Conservation (phyloP, 768 basidiomycete species). For the Amanita pallidorosea region DNA sequence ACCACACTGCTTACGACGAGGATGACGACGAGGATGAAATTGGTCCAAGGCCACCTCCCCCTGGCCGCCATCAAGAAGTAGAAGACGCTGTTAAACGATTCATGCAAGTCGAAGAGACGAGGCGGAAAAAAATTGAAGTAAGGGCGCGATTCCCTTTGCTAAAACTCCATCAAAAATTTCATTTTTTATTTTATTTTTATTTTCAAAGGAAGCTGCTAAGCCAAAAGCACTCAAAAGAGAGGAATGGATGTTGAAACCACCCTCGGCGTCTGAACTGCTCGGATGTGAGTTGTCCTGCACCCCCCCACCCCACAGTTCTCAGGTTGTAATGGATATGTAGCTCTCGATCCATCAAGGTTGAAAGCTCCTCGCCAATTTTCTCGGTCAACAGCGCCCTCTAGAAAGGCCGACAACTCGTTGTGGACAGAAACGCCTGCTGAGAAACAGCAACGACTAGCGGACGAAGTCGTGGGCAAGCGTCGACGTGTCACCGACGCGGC, state of each 20-base stretch:
- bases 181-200: no score
- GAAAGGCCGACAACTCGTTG: conserved; percentile 48
- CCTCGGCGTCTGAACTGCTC: conserved; percentile 69
- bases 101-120: conserved; percentile 72
- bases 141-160: conserved; percentile 7
- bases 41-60: conserved; percentile 71
- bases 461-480: conserved; percentile 91
- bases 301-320: no score
- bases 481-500: conserved; percentile 52
- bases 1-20: conserved; percentile 14
- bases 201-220: conserved; percentile 71
- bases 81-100: conserved; percentile 73
- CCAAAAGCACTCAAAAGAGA: conserved; percentile 77
- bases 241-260: conserved; percentile 98
- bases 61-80: conserved; percentile 28
- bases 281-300: conserved; percentile 42
- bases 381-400: conserved; percentile 33
- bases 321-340: no score
- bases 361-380: conserved; percentile 68
- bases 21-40: conserved; percentile 63
- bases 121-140: conserved; percentile 60
- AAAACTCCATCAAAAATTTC: no score
- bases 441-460: conserved; percentile 80
- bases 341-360: conserved; percentile 79
- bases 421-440: conserved; percentile 99